Evolutionary conservation across 1,139 yeast species (phyloP), one percentile per base, ranked within the genome.

Genomic region (Geotrichum histeridarum): DNA sequence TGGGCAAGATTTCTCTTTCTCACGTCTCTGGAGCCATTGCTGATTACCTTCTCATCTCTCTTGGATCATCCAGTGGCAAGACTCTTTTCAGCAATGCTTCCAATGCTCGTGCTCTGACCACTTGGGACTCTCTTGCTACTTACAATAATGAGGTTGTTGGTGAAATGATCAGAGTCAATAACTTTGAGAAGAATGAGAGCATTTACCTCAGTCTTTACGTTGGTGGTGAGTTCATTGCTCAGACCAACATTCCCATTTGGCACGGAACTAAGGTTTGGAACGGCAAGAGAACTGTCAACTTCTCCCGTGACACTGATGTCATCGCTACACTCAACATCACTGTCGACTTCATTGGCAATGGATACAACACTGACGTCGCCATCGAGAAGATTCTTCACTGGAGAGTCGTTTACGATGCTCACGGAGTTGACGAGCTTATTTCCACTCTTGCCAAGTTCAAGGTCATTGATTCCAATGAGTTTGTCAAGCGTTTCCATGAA

Each of bases 51-150:
- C 51, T 65, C 12, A 57, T 62, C 8, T 53, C 65, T 27, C 51
- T 64, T 51, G 57, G 63, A 9, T 62, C 68, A 4, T 59, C 65
- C n/a, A 56, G 61, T 42, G 67, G 67, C 9, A 61, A 56, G 35
- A 60, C 59, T 1, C 47, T 57, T 8, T 66, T 66, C 55, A 80
- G 84, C 27, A 84, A 83, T 64, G 89, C 89, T 8, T 78, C 88
- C 0, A 85, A 85, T 68, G 86, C 83, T 63, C 70, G 71, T 35
- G 79, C 77, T 33, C 70, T 71, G 44, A 70, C 75, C 27, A 63
- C 70, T 17, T 89, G 95, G 95, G 82, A 81, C 58, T 86, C 89
- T 63, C 78, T 86, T n/a, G 83, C 94, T 1, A 89, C 86, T 12
- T 77, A 77, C 63, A 83, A 90, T 1, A 85, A 80, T 50, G 96